A percentile compares a stretch with the other conserved stretches of the same genome.
phyloP scores from a whole-genome alignment of 768 basidiomycete genomes.

The Mycena leptocephala region DNA sequence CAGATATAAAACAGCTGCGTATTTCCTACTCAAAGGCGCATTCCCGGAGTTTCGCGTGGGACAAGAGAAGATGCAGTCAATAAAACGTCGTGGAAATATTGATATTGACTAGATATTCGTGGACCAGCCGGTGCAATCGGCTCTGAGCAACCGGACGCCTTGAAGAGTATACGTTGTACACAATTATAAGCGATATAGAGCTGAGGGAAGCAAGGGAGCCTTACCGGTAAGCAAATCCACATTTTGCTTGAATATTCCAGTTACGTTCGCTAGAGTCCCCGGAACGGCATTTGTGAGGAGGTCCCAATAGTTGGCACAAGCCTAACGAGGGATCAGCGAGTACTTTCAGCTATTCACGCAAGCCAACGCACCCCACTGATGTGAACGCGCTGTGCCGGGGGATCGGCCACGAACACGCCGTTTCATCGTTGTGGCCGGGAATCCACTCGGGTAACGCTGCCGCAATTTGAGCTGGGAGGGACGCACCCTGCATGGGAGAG shows the following conservation, averaged over 20 bases:
- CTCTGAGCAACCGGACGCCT: not conserved
- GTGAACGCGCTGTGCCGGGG: too few relatives aligned
- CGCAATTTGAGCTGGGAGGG: not conserved
- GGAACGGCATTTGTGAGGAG: too few relatives aligned
- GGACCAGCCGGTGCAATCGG: not conserved
- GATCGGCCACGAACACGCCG: too few relatives aligned
- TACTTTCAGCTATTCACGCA: too few relatives aligned
- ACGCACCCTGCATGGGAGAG: not conserved
- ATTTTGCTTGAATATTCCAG: too few relatives aligned
- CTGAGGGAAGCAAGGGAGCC: not conserved
- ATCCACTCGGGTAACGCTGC: too few relatives aligned
- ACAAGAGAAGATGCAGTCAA: too few relatives aligned
- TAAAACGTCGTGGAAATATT: not conserved
- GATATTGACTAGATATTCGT: not conserved
- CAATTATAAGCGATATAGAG: not conserved
- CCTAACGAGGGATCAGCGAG: too few relatives aligned
- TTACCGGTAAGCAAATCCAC: not conserved
- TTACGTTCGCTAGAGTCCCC: too few relatives aligned
- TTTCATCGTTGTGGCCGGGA: constrained; percentile 16
- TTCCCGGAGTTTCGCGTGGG: not conserved
- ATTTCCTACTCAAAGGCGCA: not conserved
- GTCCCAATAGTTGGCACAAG: too few relatives aligned
- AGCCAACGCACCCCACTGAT: too few relatives aligned
- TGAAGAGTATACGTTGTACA: not conserved
- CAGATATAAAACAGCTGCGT: not conserved